Conservation (phyloP, 306 rosid genomes). For the Lagenaria siceraria region DNA sequence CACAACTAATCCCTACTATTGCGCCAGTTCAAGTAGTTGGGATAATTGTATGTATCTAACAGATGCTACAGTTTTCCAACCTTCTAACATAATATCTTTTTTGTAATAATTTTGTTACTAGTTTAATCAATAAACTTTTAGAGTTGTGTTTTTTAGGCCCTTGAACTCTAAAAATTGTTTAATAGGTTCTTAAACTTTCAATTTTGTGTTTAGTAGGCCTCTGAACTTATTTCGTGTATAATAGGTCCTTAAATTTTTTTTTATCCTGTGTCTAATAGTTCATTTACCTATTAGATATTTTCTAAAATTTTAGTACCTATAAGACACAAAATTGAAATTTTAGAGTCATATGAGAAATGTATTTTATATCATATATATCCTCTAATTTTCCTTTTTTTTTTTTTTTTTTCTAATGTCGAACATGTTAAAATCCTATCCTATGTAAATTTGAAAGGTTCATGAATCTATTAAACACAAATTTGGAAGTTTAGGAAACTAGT, state of each 20-base stretch:
- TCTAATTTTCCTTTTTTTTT: too few species aligned
- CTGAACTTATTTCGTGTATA: neutral
- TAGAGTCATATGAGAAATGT: too few species aligned
- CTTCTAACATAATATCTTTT: neutral
- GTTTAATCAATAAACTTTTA: too few species aligned
- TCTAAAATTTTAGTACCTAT: neutral
- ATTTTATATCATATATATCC: too few species aligned
- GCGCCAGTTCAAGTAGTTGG: neutral
- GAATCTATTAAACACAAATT: too few species aligned
- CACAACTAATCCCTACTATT: neutral
- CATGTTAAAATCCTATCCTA: too few species aligned
- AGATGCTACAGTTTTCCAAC: neutral
- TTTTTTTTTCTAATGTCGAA: too few species aligned
- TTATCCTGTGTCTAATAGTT: too few species aligned
- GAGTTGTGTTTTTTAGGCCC: neutral
- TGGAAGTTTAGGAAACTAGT: too few species aligned
- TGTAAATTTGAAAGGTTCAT: neutral
- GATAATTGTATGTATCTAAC: neutral
- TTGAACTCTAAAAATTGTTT: neutral
- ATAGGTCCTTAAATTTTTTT: neutral
- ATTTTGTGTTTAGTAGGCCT: too few species aligned
- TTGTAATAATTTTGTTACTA: neutral
- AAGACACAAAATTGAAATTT: too few species aligned
- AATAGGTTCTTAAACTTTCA: neutral
- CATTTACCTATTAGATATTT: too few species aligned